Conservation (phyloP, 306 rosid species). For the Cucumis hystrix region DNA sequence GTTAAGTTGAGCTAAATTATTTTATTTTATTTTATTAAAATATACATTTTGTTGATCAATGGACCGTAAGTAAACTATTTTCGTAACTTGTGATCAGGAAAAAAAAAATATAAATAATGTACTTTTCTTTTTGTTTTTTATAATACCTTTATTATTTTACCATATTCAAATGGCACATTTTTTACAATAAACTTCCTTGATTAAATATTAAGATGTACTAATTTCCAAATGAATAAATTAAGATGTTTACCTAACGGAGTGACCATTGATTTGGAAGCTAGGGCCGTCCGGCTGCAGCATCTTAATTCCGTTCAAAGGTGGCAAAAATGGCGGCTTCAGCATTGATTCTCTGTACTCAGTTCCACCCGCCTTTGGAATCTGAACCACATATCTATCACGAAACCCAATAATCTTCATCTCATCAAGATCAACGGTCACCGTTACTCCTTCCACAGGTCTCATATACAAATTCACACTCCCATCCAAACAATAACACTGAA, state of each 20-base stretch:
- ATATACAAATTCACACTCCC: slow-evolving; percentile 21
- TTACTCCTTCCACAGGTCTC: slow-evolving; percentile 28
- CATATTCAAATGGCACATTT: no score
- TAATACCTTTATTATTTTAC: no score
- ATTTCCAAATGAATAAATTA: no score
- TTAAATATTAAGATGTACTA: no score
- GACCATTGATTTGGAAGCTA: slow-evolving; percentile 13
- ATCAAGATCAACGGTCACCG: slow-evolving; percentile 23
- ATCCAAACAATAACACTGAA: slow-evolving; percentile 12
- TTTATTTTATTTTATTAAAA: no score
- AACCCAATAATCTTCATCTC: slow-evolving; percentile 21
- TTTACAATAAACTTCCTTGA: no score
- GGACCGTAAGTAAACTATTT: no score
- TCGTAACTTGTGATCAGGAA: no score
- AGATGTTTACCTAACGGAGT: slow-evolving; percentile 8
- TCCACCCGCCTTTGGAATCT: slow-evolving; percentile 19
- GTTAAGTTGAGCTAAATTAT: no score
- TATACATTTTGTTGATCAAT: no score
- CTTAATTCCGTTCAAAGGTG: background rate
- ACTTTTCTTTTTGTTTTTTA: no score
- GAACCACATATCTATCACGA: slow-evolving; percentile 11
- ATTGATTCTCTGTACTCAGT: slow-evolving; percentile 18
- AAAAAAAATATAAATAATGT: no score
- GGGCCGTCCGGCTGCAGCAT: slow-evolving; percentile 1
- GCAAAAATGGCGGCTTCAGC: slow-evolving; percentile 22